Evolutionary conservation across 148 eudicot species (phyloP).

Genomic region (Rhododendron williamsianum): DNA sequence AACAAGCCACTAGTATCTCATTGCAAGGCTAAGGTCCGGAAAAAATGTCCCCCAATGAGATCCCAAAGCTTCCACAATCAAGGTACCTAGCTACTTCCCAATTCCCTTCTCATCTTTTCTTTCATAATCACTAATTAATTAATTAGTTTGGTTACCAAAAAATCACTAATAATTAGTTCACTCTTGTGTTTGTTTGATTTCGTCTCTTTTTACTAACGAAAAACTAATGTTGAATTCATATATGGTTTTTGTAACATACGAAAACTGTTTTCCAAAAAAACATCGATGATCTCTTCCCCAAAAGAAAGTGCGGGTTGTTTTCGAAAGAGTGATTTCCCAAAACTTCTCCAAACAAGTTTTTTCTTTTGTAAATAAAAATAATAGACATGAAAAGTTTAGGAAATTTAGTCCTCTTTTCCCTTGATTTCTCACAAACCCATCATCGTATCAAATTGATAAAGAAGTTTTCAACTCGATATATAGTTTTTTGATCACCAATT

Average conservation of each 20-base stretch:
- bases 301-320: not conserved
- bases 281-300: not conserved
- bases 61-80: slow-evolving; percentile 4
- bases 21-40: not conserved
- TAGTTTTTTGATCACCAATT: not conserved
- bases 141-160: no score
- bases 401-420: not conserved
- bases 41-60: not conserved
- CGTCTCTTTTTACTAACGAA: not conserved
- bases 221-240: not conserved
- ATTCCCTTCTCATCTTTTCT: not conserved
- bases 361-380: not conserved
- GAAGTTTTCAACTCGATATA: not conserved
- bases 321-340: not conserved
- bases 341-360: not conserved
- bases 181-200: not conserved
- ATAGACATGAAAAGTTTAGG: not conserved
- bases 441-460: not conserved
- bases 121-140: not conserved
- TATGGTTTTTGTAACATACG: not conserved
- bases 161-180: not conserved
- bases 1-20: not conserved
- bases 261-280: no score
- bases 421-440: not conserved
- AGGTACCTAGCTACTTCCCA: not conserved